Conservation (phyloP, 345 rosid species). For the Eucalyptus marginata region DNA sequence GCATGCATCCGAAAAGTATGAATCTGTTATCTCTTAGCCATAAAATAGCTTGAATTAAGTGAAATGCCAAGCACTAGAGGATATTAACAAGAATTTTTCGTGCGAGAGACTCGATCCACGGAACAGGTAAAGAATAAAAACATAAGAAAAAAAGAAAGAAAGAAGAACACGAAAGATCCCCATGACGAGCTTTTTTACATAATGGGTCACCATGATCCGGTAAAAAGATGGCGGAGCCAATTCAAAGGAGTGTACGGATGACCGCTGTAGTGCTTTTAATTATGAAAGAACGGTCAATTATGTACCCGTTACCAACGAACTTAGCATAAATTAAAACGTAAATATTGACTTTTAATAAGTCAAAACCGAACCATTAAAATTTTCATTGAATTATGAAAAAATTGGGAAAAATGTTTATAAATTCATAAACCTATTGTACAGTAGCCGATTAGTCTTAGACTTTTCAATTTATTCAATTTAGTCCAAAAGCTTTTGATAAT, state of each 20-base stretch:
- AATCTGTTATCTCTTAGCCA: neutral
- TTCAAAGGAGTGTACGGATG: neutral
- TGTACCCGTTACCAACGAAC: neutral
- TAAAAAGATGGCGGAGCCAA: neutral
- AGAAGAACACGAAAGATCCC: neutral
- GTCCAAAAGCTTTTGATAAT: neutral
- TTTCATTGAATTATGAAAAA: neutral
- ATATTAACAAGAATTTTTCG: neutral
- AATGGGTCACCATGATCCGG: neutral
- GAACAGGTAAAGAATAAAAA: neutral
- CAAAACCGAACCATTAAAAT: neutral
- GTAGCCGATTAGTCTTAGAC: neutral
- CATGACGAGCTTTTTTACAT: neutral
- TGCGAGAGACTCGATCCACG: neutral
- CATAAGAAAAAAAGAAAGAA: too few relatives aligned
- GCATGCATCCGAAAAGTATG: neutral
- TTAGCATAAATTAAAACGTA: neutral
- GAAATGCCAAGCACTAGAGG: neutral
- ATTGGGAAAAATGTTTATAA: neutral
- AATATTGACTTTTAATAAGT: neutral
- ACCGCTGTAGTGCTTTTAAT: neutral
- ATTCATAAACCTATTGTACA: neutral
- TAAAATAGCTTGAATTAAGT: neutral
- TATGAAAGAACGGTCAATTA: neutral
- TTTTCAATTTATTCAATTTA: neutral